Evolutionary conservation across 768 basidiomycete species (phyloP).

Genomic region (Lactifluus volemus): DNA sequence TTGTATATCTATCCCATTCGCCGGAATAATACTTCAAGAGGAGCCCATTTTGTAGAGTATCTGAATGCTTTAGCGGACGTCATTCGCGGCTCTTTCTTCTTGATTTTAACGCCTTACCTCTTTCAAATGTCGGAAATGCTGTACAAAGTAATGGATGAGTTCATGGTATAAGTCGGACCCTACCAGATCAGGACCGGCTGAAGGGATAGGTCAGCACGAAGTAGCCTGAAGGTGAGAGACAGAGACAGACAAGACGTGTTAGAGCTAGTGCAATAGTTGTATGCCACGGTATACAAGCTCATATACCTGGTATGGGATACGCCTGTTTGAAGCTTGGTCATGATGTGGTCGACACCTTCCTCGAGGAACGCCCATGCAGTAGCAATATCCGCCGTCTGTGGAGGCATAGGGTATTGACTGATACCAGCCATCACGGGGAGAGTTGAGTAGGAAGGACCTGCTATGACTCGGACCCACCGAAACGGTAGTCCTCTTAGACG

Average conservation of each 20-base stretch:
- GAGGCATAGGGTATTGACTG: constrained; percentile 31
- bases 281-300: constrained; percentile 84
- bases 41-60: constrained; percentile 75
- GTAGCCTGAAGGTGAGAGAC: constrained; percentile 23
- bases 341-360: constrained; percentile 61
- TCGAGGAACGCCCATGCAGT: no score
- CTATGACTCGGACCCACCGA: no score
- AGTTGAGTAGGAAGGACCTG: no score
- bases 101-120: constrained; percentile 40
- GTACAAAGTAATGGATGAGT: constrained; percentile 82
- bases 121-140: constrained; percentile 62
- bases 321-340: constrained; percentile 84
- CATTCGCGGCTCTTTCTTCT: constrained; percentile 14
- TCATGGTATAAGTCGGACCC: constrained; percentile 96
- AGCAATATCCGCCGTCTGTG: no score
- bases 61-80: constrained; percentile 48
- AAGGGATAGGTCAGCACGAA: background rate
- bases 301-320: constrained; percentile 87
- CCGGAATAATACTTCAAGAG: constrained; percentile 83
- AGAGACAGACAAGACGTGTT: constrained; percentile 24
- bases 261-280: constrained; percentile 83
- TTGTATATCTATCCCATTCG: constrained; percentile 97
- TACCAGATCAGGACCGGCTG: constrained; percentile 90
- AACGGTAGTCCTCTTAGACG: no score
- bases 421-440: constrained; percentile 39